Base-by-base conservation (phyloP, 2,329 filamentous ascomycete genomes). In the Pyrenophora graminea region DNA sequence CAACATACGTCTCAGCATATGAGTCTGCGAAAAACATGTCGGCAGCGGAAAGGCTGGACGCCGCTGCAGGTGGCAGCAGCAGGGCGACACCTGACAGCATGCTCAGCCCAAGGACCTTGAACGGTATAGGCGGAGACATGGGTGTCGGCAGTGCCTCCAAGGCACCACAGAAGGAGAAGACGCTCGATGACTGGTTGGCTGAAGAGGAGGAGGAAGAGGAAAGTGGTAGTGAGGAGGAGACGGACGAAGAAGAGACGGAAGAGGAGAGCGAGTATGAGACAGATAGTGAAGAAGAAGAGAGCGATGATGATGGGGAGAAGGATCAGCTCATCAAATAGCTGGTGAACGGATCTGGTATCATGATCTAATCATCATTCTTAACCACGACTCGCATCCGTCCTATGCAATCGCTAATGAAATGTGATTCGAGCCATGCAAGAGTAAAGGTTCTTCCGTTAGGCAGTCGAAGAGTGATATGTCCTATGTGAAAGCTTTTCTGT, bases 111-210 rank as follows among this genome's bases (percentile, higher is more conserved):
- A 74, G 69, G 33, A 82, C 76, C 62, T 72, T 76, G 12, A 86
- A 86, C 65, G 72, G 83, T 77, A 73, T 75, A 4, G 55, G 57
- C 23, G 55, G 51, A 38, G 48, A 59, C 37, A 30, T 12, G n/a
- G 49, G 53, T 21, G 18, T 50, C n/a, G 50, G 53, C 19, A 47
- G 42, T 25, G 59, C 31, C 13, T 47, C 43, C 30, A 66, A 58
- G 44, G 53, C 52, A 27, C 62, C 49, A 34, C 55, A 56, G 41
- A 85, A 85, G 44, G 84, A 85, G 34, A 96, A 96, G 81, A 90
- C 87, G 17, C 76, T 99, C 56, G 91, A 97, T 76, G 91, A 96
- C 70, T 97, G 94, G 92, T 79, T 97, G 49, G 91, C 87, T 4
- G 80, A 82, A 18, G 59, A 61, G 17, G 91, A 87, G 6, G 80